Base-by-base conservation (phyloP, 257 asterid species). In the Gentiana straminea region DNA sequence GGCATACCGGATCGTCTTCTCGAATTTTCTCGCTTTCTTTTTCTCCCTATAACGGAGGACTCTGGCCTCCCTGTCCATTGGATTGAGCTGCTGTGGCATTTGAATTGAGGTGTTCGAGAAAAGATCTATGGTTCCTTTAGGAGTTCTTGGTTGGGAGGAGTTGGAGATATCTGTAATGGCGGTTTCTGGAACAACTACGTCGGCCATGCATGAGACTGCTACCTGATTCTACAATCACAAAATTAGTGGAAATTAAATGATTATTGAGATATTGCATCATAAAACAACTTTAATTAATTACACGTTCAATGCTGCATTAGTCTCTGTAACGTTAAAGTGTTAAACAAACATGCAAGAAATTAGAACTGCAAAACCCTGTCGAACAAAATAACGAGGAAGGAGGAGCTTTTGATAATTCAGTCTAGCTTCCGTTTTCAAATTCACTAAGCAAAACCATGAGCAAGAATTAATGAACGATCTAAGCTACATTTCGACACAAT, bases 101-200 rank as follows among this genome's bases (percentile, higher is more conserved):
- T 72, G 79, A 4, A 79, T 59, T 2, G 77, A 64, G 33, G 77
- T 57, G 53, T 81, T 61, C 0, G 82, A 61, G 71, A 86, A 86
- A 5, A 81, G 88, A 38, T 80, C 89, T 4, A 76, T 80, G 15
- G 84, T 80, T 45, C 89, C 96, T 62, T 82, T 82, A 2, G 82
- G 72, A 1, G 77, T 64, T 59, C 88, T 62, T 15, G 75, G 58
- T 41, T 41, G 9, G 64, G 77, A 75, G 1, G 87, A 67, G 51
- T 55, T 51, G 1, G 94, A 77, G 32, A 58, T 71, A 33, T 84
- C 84, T n/a, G 79, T 80, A 43, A 60, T 38, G 36, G 76, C 57
- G 7, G 80, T 75, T 35, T 86, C 88, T 24, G 94, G 95, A 52
- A 86, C 90, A 1, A 83, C 74, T 1, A 90, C 81, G 39, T 71